phyloP scores from a whole-genome alignment of 2,329 filamentous ascomycete species.

The Periconia sp. region DNA sequence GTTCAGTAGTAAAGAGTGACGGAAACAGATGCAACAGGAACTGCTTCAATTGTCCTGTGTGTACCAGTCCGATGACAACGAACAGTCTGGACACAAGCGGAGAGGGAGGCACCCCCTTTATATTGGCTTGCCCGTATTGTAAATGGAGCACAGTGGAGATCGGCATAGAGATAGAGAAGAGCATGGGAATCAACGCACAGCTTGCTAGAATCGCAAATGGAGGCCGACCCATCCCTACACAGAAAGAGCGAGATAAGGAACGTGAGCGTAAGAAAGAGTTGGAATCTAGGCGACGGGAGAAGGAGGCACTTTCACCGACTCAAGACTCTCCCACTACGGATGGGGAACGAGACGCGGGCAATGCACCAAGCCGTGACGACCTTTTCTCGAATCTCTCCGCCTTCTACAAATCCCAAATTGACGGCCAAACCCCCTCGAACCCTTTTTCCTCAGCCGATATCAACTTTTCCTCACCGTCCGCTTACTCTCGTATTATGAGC shows the following conservation, averaged over 20 bases:
- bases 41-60: constrained; percentile 93
- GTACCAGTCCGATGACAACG: constrained; percentile 76
- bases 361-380: constrained; percentile 61
- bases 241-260: constrained; percentile 44
- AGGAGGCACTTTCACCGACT: constrained; percentile 20
- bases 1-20: constrained; percentile 87
- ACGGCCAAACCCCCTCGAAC: constrained; percentile 55
- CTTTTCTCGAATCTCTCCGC: constrained; percentile 73
- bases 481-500: constrained; percentile 86
- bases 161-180: constrained; percentile 85
- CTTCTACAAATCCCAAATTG: constrained; percentile 81
- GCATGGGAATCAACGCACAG: constrained; percentile 82
- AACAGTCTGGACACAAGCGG: constrained; percentile 63
- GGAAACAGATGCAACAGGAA: constrained; percentile 93
- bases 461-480: constrained; percentile 72
- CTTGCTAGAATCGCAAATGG: constrained; percentile 67
- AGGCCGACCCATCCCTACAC: constrained; percentile 42
- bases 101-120: constrained; percentile 62
- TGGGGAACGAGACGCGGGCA: constrained; percentile 4
- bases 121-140: constrained; percentile 86
- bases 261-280: constrained; percentile 39
- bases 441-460: constrained; percentile 48
- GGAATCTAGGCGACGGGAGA: constrained; percentile 22
- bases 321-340: constrained; percentile 15
- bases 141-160: constrained; percentile 91